These are phyloP conservation scores for Phytophthora rubi DNA, from an alignment of 352 stramenopile genomes.

Conservation along the genomic window DNA sequence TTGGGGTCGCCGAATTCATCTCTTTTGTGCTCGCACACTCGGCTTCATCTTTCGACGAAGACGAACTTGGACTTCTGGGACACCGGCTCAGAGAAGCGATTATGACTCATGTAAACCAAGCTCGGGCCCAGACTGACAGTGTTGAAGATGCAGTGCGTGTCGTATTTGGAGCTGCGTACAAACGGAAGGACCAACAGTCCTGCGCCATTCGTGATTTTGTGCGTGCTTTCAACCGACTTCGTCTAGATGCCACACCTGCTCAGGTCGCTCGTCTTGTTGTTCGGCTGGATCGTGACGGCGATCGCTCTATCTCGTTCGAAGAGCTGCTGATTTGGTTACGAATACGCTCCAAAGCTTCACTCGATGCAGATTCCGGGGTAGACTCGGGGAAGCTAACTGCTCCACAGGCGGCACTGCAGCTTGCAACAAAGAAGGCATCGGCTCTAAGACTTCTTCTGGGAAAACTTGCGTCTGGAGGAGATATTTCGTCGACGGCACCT, in stretches of 20 bases:
- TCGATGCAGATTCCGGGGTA: neutral
- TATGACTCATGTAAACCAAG: conserved; percentile 41
- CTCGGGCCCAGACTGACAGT: conserved; percentile 40
- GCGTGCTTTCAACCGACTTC: conserved; percentile 40
- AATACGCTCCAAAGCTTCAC: conserved; percentile 26
- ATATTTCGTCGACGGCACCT: neutral
- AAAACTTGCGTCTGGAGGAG: conserved; percentile 16
- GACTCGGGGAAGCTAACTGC: neutral
- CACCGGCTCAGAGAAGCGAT: conserved; percentile 56
- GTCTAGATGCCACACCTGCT: conserved; percentile 47
- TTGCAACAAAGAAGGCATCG: conserved; percentile 24
- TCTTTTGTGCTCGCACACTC: conserved; percentile 66
- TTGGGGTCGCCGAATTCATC: conserved; percentile 76
- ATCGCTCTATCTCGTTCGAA: conserved; percentile 69
- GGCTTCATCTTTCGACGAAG: conserved; percentile 17
- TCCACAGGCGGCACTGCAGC: conserved; percentile 13
- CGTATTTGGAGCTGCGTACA: conserved; percentile 61
- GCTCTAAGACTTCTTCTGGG: conserved; percentile 26
- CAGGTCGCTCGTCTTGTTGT: conserved; percentile 65
- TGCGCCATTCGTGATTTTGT: conserved; percentile 51
- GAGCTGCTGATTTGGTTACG: conserved; percentile 76
- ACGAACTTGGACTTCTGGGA: conserved; percentile 62
- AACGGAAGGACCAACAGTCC: conserved; percentile 20
- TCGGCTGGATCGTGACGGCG: conserved; percentile 57
- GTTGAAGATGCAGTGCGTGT: conserved; percentile 62